Evolutionary conservation across 2,329 filamentous ascomycete species (phyloP).

Genomic region (Neofusicoccum sp.): DNA sequence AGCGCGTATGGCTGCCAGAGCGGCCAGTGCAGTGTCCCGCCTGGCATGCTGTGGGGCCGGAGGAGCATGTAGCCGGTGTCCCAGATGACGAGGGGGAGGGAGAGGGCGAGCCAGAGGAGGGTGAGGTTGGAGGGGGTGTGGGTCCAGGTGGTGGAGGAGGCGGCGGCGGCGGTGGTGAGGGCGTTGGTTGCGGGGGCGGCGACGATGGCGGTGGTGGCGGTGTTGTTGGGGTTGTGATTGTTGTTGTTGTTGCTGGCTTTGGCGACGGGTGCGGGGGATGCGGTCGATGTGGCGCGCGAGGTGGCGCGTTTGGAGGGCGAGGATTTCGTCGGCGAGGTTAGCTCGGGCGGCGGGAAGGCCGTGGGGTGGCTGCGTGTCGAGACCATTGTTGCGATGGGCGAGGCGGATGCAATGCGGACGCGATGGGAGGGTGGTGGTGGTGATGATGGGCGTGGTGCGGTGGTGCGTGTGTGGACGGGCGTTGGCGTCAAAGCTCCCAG

Average conservation of each 20-base stretch:
- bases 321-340: conserved; percentile 38
- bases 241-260: conserved; percentile 26
- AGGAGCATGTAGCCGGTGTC: conserved; percentile 78
- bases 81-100: conserved; percentile 79
- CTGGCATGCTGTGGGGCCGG: conserved; percentile 80
- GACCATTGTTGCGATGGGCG: conserved; percentile 34
- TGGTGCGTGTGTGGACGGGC: too few relatives aligned
- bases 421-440: conserved; percentile 7
- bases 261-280: conserved; percentile 31
- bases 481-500: neutral
- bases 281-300: conserved; percentile 27
- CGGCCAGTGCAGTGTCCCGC: conserved; percentile 70
- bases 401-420: neutral
- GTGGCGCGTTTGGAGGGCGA: conserved; percentile 33
- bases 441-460: neutral
- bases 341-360: conserved; percentile 38
- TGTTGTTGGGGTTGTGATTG: conserved; percentile 15
- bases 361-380: conserved; percentile 42
- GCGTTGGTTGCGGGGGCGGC: conserved; percentile 2
- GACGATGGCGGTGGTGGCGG: conserved; percentile 2
- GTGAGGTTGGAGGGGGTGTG: conserved; percentile 63
- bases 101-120: conserved; percentile 72
- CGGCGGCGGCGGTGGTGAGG: conserved; percentile 29
- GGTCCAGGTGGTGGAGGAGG: conserved; percentile 47
- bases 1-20: conserved; percentile 78